Evolutionary conservation across 2,329 filamentous ascomycete species (phyloP), one percentile per base, ranked within the genome.

Genomic region (Neofusicoccum laricinum): DNA sequence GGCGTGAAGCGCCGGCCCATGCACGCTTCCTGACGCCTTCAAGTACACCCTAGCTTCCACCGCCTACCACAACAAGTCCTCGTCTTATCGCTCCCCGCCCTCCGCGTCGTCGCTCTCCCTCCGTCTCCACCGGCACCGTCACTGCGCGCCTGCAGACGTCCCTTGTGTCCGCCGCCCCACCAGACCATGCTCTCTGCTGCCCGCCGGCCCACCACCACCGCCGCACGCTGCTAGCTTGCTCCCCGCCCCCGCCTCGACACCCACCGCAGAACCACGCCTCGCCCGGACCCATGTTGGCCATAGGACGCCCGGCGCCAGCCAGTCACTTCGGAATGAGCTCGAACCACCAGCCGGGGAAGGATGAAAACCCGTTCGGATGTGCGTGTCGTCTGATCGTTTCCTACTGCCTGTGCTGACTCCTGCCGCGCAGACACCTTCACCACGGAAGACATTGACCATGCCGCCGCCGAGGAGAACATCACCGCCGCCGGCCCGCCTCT

Each of bases 311-410:
- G 51, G 51, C 53, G 61, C 30, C 51, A 43, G 61, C 61, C 49
- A 48, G 50, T 64, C 61, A 40, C 19, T 64, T 64, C 63, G 63
- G 63, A 59, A 64, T 64, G 63, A 64, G 63, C 53, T 64, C 63
- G 50, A 34, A 64, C 32, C 63, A 64, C 32, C 41, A 36, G 51
- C 53, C 63, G 15, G 53, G 34, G 30, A 64, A 64, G 48, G 63
- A 64, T 36, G 63, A 64, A 53, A 59, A 59, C 48, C 43, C 48
- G 17, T 64, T 50, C 53, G 63, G 51, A 32, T 64, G 61, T 63
- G 49, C 46, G 55, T 59, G 48, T 61, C 58, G 58, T 41, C 45
- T 50, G 58, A 49, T 41, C 15, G 17, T 40, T 21, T 30, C 8
- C 25, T 49, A 21, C 19, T 40, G 43, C 43, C 58, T 45, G 45